Evolutionary conservation across 768 basidiomycete species (phyloP).

Genomic region (Lyophyllum atratum): DNA sequence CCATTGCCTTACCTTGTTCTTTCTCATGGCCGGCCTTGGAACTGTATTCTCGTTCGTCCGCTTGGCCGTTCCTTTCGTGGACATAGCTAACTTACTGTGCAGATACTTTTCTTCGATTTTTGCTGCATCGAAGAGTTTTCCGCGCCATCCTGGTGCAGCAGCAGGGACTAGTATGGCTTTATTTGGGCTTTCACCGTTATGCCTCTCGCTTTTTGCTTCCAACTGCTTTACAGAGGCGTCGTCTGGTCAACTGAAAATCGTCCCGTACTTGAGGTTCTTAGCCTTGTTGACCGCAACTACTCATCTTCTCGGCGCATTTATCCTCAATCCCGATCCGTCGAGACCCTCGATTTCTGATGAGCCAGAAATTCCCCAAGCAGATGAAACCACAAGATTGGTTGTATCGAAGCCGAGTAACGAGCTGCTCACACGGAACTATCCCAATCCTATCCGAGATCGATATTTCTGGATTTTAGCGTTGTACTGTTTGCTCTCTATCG

Average conservation of each 20-base stretch:
- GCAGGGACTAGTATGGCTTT: slow-evolving; percentile 69
- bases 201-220: slow-evolving; percentile 67
- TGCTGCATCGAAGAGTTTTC: slow-evolving; percentile 72
- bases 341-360: not conserved
- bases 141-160: slow-evolving; percentile 62
- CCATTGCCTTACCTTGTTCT: slow-evolving; percentile 53
- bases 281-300: slow-evolving; percentile 52
- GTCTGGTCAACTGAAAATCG: slow-evolving; percentile 45
- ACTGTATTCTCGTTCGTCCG: slow-evolving; percentile 70
- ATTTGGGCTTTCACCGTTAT: slow-evolving; percentile 81
- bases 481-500: slow-evolving; percentile 56
- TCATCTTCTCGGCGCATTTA: slow-evolving; percentile 56
- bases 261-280: slow-evolving; percentile 56
- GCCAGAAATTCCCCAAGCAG: not conserved
- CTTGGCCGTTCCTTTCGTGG: not conserved
- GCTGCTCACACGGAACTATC: slow-evolving; percentile 10
- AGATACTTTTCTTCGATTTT: slow-evolving; percentile 77
- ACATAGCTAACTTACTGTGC: slow-evolving; percentile 1
- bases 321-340: slow-evolving; percentile 31
- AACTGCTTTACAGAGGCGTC: slow-evolving; percentile 53
- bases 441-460: slow-evolving; percentile 52
- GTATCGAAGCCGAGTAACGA: slow-evolving; percentile 2
- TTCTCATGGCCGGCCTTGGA: slow-evolving; percentile 65
- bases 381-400: slow-evolving; percentile 37
- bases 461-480: slow-evolving; percentile 68